A percentile compares a stretch with the other conserved stretches of the same genome.
phyloP scores from a whole-genome alignment of 768 basidiomycete species.

The Pluteus cervinus region DNA sequence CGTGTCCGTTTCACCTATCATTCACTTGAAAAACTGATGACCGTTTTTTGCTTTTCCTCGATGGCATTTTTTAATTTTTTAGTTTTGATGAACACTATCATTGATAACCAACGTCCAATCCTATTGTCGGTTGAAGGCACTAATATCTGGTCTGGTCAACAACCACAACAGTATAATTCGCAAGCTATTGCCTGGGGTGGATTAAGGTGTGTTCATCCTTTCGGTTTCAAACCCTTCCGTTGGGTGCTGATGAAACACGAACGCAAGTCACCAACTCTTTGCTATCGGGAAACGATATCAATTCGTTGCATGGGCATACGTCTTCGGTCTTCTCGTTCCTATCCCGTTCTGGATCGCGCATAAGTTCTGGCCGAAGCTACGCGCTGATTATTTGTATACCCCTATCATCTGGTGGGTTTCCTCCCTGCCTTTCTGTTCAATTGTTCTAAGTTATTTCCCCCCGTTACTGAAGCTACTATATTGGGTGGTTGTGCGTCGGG shows the following conservation, averaged over 20 bases:
- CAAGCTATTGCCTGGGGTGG: constrained; percentile 49
- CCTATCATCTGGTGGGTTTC: constrained; percentile 41
- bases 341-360: constrained; percentile 48
- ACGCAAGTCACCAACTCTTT: no score
- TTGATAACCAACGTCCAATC: constrained; percentile 42
- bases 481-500: constrained; percentile 44
- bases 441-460: not conserved
- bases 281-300: no score
- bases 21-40: no score
- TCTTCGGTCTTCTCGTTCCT: constrained; percentile 43
- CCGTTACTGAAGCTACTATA: constrained; percentile 30
- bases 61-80: constrained; percentile 5
- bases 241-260: no score
- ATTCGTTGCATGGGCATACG: constrained; percentile 42
- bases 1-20: no score
- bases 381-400: constrained; percentile 42
- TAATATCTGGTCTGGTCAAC: constrained; percentile 44
- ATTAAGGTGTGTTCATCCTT: no score
- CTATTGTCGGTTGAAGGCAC: constrained; percentile 52
- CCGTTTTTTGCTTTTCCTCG: not conserved
- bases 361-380: constrained; percentile 36
- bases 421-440: no score
- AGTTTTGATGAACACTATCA: constrained; percentile 56
- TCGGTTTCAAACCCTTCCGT: no score
- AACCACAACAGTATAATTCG: constrained; percentile 44